Percentiles rank a stretch among this genome's conserved stretches.
phyloP scores from a whole-genome alignment of 108 stramenopile species.

The Nitzschia putrida region DNA sequence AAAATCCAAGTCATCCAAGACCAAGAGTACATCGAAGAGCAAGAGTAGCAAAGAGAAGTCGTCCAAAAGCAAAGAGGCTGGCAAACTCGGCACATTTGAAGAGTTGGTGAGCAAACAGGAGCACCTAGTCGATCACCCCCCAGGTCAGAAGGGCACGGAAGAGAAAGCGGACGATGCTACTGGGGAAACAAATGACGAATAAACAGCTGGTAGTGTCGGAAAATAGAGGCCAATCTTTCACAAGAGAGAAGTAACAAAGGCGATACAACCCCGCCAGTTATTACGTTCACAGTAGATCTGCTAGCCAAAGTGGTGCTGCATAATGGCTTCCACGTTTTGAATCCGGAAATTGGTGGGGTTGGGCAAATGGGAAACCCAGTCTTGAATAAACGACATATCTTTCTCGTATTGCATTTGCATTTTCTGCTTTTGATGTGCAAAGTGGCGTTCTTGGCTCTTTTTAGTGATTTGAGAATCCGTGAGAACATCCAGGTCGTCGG shows the following conservation, averaged over 20 bases:
- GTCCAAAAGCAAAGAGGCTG: neutral
- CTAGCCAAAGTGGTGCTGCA: slow-evolving; percentile 14
- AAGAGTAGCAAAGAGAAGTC: slow-evolving; percentile 1
- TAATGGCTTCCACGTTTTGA: slow-evolving; percentile 55
- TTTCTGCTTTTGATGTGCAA: neutral
- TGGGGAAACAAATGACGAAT: too few species aligned
- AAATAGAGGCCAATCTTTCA: too few species aligned
- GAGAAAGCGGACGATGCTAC: too few species aligned
- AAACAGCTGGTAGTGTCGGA: too few species aligned
- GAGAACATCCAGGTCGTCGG: slow-evolving; percentile 47
- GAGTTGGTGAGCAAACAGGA: slow-evolving; percentile 9
- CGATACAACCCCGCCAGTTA: too few species aligned
- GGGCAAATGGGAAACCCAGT: slow-evolving; percentile 66
- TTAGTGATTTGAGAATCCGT: slow-evolving; percentile 78
- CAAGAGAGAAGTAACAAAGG: too few species aligned
- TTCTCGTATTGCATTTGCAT: slow-evolving; percentile 27
- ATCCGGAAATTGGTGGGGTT: slow-evolving; percentile 50
- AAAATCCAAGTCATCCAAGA: neutral
- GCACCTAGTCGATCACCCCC: neutral
- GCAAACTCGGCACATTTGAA: slow-evolving; percentile 5
- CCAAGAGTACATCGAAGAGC: neutral
- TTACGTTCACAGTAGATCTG: too few species aligned
- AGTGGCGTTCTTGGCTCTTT: slow-evolving; percentile 47
- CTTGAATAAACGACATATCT: slow-evolving; percentile 35
- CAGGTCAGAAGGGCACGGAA: neutral